Evolutionary conservation across 352 stramenopile genomes (phyloP).

Genomic region (Phytopythium chamaehyphon): DNA sequence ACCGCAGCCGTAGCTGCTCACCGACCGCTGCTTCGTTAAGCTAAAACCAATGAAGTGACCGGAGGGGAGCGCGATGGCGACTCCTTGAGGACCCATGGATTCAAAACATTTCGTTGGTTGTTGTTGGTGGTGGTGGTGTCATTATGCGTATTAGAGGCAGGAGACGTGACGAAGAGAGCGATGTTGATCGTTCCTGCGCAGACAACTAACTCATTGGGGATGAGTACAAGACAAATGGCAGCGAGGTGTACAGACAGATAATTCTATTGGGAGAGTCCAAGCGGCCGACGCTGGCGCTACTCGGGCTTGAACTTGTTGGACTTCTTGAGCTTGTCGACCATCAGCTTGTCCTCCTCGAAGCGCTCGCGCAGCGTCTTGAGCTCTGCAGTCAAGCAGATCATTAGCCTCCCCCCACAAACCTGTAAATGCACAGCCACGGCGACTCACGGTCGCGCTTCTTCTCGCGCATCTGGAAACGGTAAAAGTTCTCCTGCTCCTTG

Average conservation of each 20-base stretch:
- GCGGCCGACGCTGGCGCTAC: slow-evolving; percentile 15
- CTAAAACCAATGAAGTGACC: slow-evolving; percentile 1
- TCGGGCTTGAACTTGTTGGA: slow-evolving; percentile 81
- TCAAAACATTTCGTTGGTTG: neutral
- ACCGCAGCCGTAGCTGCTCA: neutral
- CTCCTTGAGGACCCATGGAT: slow-evolving; percentile 7
- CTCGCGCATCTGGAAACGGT: slow-evolving; percentile 84
- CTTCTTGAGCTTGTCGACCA: slow-evolving; percentile 83
- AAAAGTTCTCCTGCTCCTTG: slow-evolving; percentile 82
- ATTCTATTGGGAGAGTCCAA: neutral
- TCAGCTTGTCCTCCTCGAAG: slow-evolving; percentile 76
- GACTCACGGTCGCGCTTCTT: slow-evolving; percentile 82
- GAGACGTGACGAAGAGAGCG: too few relatives aligned
- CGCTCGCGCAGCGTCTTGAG: slow-evolving; percentile 77
- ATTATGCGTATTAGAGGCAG: neutral
- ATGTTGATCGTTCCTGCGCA: too few relatives aligned
- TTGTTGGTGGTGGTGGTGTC: neutral
- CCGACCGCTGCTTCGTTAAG: neutral
- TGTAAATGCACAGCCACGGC: neutral
- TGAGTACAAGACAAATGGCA: too few relatives aligned
- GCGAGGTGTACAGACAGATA: neutral
- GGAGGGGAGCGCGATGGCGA: slow-evolving; percentile 3
- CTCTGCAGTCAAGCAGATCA: slow-evolving; percentile 26
- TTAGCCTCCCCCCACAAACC: neutral
- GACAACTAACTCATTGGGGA: too few relatives aligned